Conservation (phyloP, 2,329 filamentous ascomycete species). For the Ceratocystis albifundus region DNA sequence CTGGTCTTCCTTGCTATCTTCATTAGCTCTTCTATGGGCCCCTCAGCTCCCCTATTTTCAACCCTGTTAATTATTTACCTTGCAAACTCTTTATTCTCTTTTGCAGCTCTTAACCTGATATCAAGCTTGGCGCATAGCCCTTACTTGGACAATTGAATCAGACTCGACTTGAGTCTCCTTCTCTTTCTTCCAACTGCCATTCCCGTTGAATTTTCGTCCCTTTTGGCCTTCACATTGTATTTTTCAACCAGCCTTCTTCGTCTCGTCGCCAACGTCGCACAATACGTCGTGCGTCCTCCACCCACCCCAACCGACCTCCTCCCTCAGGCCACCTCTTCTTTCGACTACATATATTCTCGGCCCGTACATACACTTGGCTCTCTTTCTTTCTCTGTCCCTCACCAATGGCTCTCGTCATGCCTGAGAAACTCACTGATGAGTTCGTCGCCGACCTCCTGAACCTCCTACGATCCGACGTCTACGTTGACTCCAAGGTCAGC, state of each 20-base stretch:
- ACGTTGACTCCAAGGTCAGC: slow-evolving; percentile 58
- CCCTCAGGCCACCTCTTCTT: not conserved
- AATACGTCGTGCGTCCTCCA: no score
- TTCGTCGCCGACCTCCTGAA: slow-evolving; percentile 45
- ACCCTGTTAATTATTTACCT: not conserved
- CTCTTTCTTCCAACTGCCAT: no score
- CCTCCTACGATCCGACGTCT: slow-evolving; percentile 37
- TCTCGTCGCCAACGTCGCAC: no score
- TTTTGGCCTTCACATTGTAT: no score
- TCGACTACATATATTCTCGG: not conserved
- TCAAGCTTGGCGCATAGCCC: not conserved
- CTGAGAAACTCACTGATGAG: slow-evolving; percentile 48
- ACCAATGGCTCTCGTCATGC: slow-evolving; percentile 31
- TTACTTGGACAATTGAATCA: not conserved
- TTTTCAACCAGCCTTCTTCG: no score
- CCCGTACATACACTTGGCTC: no score
- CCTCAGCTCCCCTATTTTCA: slow-evolving; percentile 4
- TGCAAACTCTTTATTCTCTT: not conserved
- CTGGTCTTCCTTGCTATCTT: not conserved
- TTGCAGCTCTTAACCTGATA: slow-evolving; percentile 3
- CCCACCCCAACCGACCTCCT: not conserved
- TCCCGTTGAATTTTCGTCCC: no score
- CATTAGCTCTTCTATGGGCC: not conserved
- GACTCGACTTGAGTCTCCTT: no score
- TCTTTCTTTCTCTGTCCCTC: not conserved